Conservation (phyloP, 495 filamentous ascomycete species). For the Neurospora sp. region DNA sequence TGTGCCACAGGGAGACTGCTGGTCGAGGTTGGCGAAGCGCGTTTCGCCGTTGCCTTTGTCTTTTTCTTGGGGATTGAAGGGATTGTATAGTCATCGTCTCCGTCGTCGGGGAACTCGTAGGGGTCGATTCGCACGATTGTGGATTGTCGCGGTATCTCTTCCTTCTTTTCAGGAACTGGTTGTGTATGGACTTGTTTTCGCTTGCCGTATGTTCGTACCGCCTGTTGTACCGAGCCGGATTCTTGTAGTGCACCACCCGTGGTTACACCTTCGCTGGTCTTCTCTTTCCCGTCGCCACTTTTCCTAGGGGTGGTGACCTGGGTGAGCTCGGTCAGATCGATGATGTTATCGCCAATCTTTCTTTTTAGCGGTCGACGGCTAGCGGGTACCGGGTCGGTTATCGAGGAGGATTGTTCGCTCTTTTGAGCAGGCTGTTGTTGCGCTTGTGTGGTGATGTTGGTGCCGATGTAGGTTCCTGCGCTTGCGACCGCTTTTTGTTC, state of each 20-base stretch:
- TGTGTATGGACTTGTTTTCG: constrained; percentile 1
- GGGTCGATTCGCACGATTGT: not conserved
- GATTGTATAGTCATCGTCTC: not conserved
- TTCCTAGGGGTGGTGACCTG: constrained; percentile 13
- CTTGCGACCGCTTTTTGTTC: constrained; percentile 2
- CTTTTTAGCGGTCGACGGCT: constrained; percentile 1
- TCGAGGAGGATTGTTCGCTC: constrained; percentile 3
- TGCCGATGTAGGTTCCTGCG: not conserved
- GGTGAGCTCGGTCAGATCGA: constrained; percentile 12
- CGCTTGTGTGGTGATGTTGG: not conserved
- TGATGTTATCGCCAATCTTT: not conserved
- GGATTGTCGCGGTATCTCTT: not conserved
- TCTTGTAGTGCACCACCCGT: not conserved
- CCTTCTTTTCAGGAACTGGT: not conserved
- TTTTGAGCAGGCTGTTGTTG: not conserved
- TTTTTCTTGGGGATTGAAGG: constrained; percentile 4
- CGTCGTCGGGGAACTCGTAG: constrained; percentile 1
- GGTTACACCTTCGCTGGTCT: not conserved
- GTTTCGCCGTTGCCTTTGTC: not conserved
- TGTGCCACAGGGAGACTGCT: not conserved
- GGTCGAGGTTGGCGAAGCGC: not conserved
- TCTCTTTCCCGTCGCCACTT: not conserved
- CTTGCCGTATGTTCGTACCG: constrained; percentile 12
- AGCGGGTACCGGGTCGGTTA: constrained; percentile 8
- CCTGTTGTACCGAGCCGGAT: not conserved